These are phyloP conservation scores for Neofusicoccum umdonicola DNA, from an alignment of 2,329 filamentous ascomycete genomes.

Conservation along the genomic window DNA sequence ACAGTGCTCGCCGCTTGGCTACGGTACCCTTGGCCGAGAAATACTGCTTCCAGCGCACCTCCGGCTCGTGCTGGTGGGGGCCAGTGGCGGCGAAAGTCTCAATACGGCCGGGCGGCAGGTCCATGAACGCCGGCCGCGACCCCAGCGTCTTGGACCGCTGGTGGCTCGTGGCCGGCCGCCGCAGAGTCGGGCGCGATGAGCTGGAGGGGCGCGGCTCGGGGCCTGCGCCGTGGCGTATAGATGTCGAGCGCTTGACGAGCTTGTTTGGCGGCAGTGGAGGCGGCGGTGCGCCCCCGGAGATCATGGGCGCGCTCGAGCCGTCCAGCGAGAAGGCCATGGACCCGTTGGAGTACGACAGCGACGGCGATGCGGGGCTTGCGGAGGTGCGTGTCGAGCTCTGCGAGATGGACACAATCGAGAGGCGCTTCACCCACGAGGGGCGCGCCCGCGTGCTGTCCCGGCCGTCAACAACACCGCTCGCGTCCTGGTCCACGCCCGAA, in stretches of 20 bases:
- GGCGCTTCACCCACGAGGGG: slow-evolving; percentile 68
- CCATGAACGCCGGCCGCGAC: slow-evolving; percentile 43
- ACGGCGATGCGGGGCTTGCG: slow-evolving; percentile 63
- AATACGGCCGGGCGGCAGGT: slow-evolving; percentile 25
- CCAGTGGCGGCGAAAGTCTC: slow-evolving; percentile 16
- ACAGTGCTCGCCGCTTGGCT: slow-evolving; percentile 41
- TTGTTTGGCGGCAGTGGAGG: slow-evolving; percentile 63
- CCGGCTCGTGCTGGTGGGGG: slow-evolving; percentile 9
- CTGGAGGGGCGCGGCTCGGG: slow-evolving; percentile 51
- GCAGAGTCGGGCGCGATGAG: slow-evolving; percentile 64
- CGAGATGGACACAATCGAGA: slow-evolving; percentile 65
- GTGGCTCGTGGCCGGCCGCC: slow-evolving; percentile 75
- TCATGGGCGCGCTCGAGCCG: slow-evolving; percentile 62
- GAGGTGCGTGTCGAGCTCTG: slow-evolving; percentile 64
- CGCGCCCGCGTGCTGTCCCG: slow-evolving; percentile 37
- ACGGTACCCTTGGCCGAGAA: slow-evolving; percentile 36
- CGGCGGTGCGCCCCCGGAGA: slow-evolving; percentile 42
- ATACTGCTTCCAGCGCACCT: slow-evolving; percentile 35
- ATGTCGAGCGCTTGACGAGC: slow-evolving; percentile 70
- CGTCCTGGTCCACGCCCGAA: background rate
- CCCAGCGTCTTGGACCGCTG: slow-evolving; percentile 71
- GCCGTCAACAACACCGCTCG: slow-evolving; percentile 26
- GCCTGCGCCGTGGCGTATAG: slow-evolving; percentile 49
- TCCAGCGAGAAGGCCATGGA: slow-evolving; percentile 46
- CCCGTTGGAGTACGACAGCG: slow-evolving; percentile 63